Evolutionary conservation across 1,284 basidiomycete genomes (phyloP), one percentile per base, ranked within the genome.

Genomic region (Irpex lacteus): DNA sequence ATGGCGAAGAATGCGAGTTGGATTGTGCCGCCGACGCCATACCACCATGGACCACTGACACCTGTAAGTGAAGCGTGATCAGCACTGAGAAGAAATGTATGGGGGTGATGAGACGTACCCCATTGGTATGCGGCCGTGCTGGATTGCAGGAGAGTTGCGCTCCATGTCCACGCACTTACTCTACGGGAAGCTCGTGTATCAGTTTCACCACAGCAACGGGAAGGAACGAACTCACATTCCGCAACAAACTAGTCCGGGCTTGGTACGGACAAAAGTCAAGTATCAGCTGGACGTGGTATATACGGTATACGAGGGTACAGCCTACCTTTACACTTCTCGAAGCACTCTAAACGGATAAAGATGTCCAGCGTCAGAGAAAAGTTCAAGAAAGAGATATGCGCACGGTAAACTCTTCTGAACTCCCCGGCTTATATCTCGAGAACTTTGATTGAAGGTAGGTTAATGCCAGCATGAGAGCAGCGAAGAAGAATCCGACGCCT

Each of bases 1-100:
- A 89, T 76, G 40, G 86, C 87, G 70, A 92, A 93, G 19, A 93
- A 80, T 5, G 91, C 78, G 58, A 94, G 83, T 72, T 92, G 89
- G 6, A 92, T 84, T 0, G 86, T 88, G 36, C 86, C 88, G 8
- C 88, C 87, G 37, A 86, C 85, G 26, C 73, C 83, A 65, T 80
- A 83, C 81, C 78, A 84, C 82, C 82, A 83, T 44, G 80, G 80
- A 4, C 82, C 82, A 64, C 82, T 82, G 26, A 82, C 74, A 15
- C 79, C 79, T 44, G 36, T 3, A 56, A 13, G 2, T 47, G 19
- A 18, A 38, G 34, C 26, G 52, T 64, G 8, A 66, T 60, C 5
- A 65, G 36, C 62, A 47, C 50, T 59, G 49, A 54, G 9, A 50
- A 7, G 19, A 9, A 26, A 26, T 26, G 34, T 55, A 49, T 60